Percentiles rank a stretch among this genome's conserved stretches.
Conservation (phyloP, 2,329 filamentous ascomycete genomes). For the Aspergillus fischeri region DNA sequence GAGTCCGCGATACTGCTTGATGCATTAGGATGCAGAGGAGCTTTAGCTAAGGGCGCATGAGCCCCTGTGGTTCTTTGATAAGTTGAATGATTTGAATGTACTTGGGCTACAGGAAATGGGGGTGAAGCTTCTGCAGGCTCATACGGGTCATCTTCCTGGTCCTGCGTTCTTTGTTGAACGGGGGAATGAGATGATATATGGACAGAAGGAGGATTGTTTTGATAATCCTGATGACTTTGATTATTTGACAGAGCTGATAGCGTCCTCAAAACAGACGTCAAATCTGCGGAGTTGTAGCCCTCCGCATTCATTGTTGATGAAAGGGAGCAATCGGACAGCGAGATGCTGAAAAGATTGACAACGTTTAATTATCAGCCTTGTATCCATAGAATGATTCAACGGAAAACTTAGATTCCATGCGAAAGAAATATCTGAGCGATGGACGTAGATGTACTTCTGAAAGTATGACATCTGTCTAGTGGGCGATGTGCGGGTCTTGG, state of each 20-base stretch:
- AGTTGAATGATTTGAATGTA: neutral
- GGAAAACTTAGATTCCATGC: neutral
- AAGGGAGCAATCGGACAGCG: neutral
- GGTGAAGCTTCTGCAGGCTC: constrained; percentile 15
- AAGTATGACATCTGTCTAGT: neutral
- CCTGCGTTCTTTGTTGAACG: neutral
- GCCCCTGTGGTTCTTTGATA: neutral
- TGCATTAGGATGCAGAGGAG: neutral
- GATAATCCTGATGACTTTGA: constrained; percentile 5
- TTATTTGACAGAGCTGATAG: constrained; percentile 34
- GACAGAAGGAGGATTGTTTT: neutral
- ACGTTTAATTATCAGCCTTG: neutral
- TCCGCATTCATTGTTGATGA: constrained; percentile 11
- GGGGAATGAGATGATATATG: neutral
- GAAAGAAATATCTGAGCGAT: neutral
- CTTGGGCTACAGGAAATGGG: neutral
- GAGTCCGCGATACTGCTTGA: constrained; percentile 29
- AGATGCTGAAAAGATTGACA: neutral
- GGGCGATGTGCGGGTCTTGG: constrained; percentile 18
- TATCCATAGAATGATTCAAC: neutral
- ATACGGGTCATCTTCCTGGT: constrained; percentile 12
- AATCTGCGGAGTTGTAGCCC: constrained; percentile 30
- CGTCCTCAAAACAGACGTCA: constrained; percentile 40
- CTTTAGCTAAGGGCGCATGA: constrained; percentile 4
- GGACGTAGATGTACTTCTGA: neutral